These are phyloP conservation scores for Talaromyces sp. DNA, from an alignment of 2,329 filamentous ascomycete genomes.

Conservation along the genomic window DNA sequence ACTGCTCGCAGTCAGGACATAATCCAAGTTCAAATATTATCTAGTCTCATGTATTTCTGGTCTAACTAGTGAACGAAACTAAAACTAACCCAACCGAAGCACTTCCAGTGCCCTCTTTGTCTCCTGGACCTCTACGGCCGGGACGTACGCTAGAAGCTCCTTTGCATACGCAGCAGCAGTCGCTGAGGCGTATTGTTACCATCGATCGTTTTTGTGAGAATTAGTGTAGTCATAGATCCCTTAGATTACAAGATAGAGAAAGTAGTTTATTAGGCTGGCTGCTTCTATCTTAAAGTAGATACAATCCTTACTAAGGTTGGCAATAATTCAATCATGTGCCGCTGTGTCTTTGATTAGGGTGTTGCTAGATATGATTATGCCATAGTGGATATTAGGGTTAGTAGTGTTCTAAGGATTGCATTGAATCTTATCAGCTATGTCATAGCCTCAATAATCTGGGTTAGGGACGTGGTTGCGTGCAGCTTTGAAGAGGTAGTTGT, in stretches of 20 bases:
- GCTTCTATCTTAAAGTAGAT: conserved; percentile 12
- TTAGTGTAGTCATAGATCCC: conserved; percentile 15
- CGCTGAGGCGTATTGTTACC: conserved; percentile 12
- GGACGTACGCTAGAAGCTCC: conserved; percentile 5
- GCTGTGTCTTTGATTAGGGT: conserved; percentile 4
- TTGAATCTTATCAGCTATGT: not conserved
- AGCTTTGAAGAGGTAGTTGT: not conserved
- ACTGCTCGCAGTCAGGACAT: too few species aligned
- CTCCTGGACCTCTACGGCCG: not conserved
- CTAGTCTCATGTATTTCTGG: not conserved
- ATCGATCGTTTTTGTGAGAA: conserved; percentile 14
- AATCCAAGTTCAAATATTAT: too few species aligned
- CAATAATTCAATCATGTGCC: not conserved
- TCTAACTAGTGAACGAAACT: not conserved
- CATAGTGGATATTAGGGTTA: conserved; percentile 9
- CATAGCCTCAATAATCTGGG: not conserved
- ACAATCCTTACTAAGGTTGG: not conserved
- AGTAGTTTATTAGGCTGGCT: conserved; percentile 5
- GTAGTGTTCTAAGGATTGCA: not conserved
- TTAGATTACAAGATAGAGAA: conserved; percentile 10
- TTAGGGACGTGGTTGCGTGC: not conserved
- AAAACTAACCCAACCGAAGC: not conserved
- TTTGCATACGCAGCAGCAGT: conserved; percentile 9
- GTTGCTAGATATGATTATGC: conserved; percentile 11
- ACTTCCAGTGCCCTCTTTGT: not conserved